Percentiles rank a stretch among this genome's conserved stretches.
Evolutionary conservation across 768 basidiomycete genomes (phyloP).

Genomic region (Podaxis mareebaensis): DNA sequence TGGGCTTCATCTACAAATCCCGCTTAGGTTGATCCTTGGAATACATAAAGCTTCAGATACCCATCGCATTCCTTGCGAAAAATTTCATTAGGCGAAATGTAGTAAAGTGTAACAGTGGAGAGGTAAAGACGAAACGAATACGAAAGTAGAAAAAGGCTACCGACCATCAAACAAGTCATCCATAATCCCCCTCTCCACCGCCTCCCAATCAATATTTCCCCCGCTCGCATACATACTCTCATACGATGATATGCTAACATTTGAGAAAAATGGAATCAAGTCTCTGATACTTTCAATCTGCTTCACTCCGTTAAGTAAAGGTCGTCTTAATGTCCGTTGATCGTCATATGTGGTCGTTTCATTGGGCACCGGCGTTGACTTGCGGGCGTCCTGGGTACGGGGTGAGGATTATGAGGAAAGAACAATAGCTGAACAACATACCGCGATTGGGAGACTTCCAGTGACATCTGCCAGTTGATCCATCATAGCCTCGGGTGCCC

Average conservation of each 20-base stretch:
- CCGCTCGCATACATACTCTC: slow-evolving; percentile 87
- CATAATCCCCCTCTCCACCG: slow-evolving; percentile 78
- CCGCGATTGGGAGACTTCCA: slow-evolving; percentile 57
- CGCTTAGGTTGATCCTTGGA: slow-evolving; percentile 5
- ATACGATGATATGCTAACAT: slow-evolving; percentile 85
- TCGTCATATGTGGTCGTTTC: slow-evolving; percentile 32
- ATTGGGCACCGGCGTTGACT: slow-evolving; percentile 26
- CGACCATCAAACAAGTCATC: slow-evolving; percentile 91
- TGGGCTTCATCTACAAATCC: slow-evolving; percentile 3
- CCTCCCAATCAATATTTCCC: slow-evolving; percentile 85
- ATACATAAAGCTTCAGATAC: slow-evolving; percentile 3
- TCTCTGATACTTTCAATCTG: slow-evolving; percentile 85
- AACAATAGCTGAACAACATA: slow-evolving; percentile 22
- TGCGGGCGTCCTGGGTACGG: slow-evolving; percentile 24
- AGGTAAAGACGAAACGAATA: not conserved
- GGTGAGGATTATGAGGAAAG: not conserved
- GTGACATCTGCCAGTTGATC: slow-evolving; percentile 88
- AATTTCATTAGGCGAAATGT: slow-evolving; percentile 1
- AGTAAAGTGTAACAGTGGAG: not conserved
- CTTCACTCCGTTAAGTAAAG: slow-evolving; percentile 65
- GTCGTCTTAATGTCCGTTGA: slow-evolving; percentile 63
- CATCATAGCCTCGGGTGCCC: slow-evolving; percentile 84
- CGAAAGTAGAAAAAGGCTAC: slow-evolving; percentile 26
- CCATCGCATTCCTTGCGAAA: not conserved
- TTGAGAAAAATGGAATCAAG: slow-evolving; percentile 87